phyloP scores from a whole-genome alignment of 768 basidiomycete genomes.

The Macrolepiota fuliginosa region DNA sequence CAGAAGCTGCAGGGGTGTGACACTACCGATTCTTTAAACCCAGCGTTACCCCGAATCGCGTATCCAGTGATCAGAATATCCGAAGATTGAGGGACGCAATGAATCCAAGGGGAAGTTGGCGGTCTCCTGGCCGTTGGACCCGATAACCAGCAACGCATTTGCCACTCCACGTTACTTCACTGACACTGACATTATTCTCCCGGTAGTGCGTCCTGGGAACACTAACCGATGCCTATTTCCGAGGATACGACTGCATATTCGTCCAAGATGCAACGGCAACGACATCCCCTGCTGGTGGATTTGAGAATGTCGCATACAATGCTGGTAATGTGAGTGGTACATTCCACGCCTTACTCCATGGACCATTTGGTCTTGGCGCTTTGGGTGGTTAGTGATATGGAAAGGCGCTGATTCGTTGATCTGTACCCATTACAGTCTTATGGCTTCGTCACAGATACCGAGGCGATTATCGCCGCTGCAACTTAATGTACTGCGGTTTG shows the following conservation, averaged over 20 bases:
- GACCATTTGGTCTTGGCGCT: background rate
- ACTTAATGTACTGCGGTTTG: background rate
- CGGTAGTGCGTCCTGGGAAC: constrained; percentile 64
- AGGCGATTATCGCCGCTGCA: constrained; percentile 25
- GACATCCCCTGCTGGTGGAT: constrained; percentile 57
- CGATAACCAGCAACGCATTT: background rate
- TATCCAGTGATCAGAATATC: background rate
- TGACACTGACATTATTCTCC: background rate
- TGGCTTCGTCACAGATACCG: constrained; percentile 46
- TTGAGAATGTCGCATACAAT: constrained; percentile 60
- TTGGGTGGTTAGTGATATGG: background rate
- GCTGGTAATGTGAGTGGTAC: constrained; percentile 43
- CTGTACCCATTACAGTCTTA: constrained; percentile 36
- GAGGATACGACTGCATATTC: constrained; percentile 62
- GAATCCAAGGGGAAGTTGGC: background rate
- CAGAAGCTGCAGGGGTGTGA: background rate
- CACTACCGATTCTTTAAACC: background rate
- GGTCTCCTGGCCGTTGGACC: background rate
- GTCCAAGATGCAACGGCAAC: constrained; percentile 62
- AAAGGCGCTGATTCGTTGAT: constrained; percentile 5
- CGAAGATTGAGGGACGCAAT: background rate
- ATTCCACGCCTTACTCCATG: background rate
- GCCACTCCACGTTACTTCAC: background rate
- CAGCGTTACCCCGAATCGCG: background rate
- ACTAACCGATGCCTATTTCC: constrained; percentile 58